Conservation (phyloP, 441 rosid species). For the Arabidopsis lyrata region DNA sequence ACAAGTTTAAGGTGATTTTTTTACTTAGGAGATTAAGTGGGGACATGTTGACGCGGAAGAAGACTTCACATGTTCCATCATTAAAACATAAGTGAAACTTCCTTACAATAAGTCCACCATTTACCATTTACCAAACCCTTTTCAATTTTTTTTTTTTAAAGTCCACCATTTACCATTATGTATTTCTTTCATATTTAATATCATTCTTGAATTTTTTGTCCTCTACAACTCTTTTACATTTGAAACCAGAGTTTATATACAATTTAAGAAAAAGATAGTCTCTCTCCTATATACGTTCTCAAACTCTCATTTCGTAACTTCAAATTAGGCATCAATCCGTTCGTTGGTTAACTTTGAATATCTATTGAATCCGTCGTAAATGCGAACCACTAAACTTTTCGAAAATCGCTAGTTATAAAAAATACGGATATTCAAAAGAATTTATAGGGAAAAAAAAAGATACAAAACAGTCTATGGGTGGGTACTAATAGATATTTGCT, state of each 20-base stretch:
- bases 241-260: neutral
- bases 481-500: no score
- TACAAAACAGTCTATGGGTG: neutral
- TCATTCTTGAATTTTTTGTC: neutral
- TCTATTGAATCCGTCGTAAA: neutral
- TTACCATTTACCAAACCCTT: neutral
- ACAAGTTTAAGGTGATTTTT: neutral
- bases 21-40: constrained; percentile 19
- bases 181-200: constrained; percentile 5
- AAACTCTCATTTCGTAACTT: neutral
- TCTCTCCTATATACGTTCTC: neutral
- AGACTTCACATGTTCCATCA: constrained; percentile 18
- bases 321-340: neutral
- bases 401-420: neutral
- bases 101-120: constrained; percentile 13
- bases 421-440: neutral
- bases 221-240: neutral
- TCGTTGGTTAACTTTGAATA: neutral
- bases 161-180: neutral
- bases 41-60: constrained; percentile 28
- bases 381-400: neutral
- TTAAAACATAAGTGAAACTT: neutral
- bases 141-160: no score
- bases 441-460: neutral
- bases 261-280: neutral